Conservation (phyloP, 768 basidiomycete genomes). For the Coprinopsis strossmayeri region DNA sequence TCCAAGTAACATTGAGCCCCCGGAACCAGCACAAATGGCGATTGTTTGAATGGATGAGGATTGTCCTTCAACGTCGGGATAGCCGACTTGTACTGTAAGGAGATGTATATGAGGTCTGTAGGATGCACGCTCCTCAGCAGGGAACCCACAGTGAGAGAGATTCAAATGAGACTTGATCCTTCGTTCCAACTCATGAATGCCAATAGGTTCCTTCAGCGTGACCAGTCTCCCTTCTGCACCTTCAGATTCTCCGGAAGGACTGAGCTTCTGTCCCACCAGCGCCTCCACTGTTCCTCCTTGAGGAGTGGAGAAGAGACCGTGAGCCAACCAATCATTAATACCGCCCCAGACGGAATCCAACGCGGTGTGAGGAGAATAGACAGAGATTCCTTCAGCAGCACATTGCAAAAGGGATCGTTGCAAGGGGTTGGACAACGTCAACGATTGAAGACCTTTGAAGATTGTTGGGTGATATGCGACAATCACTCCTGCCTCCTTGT, state of each 20-base stretch:
- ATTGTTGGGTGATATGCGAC: constrained; percentile 85
- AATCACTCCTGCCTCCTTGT: constrained; percentile 26
- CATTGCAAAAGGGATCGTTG: constrained; percentile 78
- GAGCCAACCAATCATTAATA: constrained; percentile 85
- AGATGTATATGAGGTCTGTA: constrained; percentile 7
- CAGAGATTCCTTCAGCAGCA: constrained; percentile 74
- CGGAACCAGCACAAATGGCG: constrained; percentile 90
- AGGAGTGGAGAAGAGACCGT: constrained; percentile 36
- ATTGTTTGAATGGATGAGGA: constrained; percentile 46
- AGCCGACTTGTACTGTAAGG: constrained; percentile 61
- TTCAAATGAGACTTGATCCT: constrained; percentile 67
- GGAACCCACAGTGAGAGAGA: constrained; percentile 24
- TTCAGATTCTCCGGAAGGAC: constrained; percentile 27
- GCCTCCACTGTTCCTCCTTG: constrained; percentile 28
- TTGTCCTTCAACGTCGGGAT: constrained; percentile 24
- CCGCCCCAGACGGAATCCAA: constrained; percentile 82
- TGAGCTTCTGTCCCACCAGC: constrained; percentile 35
- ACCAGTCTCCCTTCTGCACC: constrained; percentile 70
- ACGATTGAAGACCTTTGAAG: constrained; percentile 64
- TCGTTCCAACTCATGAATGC: constrained; percentile 52
- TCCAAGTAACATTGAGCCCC: constrained; percentile 68
- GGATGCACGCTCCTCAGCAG: background rate
- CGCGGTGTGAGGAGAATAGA: constrained; percentile 86
- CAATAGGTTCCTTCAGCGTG: constrained; percentile 47
- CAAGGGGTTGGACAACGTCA: constrained; percentile 74